phyloP scores from a whole-genome alignment of 441 rosid species.

The Flueggea neowawraea region DNA sequence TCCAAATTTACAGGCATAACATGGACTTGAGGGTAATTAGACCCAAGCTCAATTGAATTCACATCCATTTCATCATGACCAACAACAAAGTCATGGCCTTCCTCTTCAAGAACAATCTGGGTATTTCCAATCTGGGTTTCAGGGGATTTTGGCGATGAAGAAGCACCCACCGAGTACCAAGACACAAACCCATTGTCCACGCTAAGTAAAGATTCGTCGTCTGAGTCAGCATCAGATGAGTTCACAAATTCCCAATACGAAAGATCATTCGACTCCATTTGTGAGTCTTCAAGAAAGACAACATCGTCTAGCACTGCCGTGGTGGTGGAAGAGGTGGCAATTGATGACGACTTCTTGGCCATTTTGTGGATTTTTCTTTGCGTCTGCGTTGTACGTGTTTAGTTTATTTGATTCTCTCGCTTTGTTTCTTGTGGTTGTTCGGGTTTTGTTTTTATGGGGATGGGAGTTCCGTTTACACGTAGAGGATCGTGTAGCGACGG shows the following conservation, averaged over 20 bases:
- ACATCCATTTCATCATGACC: neutral
- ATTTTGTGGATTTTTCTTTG: too few species aligned
- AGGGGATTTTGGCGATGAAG: neutral
- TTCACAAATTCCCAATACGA: conserved; percentile 45
- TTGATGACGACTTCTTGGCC: too few species aligned
- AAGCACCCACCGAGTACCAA: conserved; percentile 4
- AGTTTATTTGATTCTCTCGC: too few species aligned
- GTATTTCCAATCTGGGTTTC: neutral
- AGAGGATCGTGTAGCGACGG: too few species aligned
- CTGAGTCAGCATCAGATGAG: conserved; percentile 39
- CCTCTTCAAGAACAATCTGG: neutral
- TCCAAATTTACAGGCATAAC: neutral
- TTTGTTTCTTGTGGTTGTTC: too few species aligned
- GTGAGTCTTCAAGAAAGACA: conserved; percentile 1
- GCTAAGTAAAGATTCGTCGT: conserved; percentile 24
- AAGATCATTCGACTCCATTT: conserved; percentile 14
- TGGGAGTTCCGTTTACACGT: too few species aligned
- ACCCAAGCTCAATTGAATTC: neutral
- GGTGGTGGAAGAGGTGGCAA: too few species aligned
- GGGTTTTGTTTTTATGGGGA: too few species aligned
- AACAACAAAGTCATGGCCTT: neutral
- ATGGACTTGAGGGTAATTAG: conserved; percentile 9
- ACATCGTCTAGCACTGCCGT: neutral
- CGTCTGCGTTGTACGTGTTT: too few species aligned
- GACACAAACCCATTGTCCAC: conserved; percentile 19